These are phyloP conservation scores for Torrubiellomyces zombiae DNA, from an alignment of 2,329 filamentous ascomycete species.

Conservation along the genomic window DNA sequence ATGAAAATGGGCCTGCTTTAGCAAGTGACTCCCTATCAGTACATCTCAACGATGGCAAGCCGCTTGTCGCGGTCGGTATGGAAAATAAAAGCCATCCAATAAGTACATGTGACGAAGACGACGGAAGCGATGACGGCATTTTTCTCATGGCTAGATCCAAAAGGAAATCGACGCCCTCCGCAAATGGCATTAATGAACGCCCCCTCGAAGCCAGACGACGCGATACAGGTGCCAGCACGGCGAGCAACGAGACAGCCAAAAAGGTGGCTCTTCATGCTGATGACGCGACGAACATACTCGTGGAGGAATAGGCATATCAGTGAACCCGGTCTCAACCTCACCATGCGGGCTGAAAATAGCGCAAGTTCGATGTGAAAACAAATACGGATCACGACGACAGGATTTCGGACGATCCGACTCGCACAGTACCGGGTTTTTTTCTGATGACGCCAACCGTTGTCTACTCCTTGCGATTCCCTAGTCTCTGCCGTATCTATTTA, in stretches of 20 bases:
- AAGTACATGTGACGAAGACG: conserved; percentile 28
- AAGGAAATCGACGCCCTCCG: conserved; percentile 19
- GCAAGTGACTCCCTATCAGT: conserved; percentile 15
- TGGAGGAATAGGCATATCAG: neutral
- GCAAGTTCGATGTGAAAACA: too few species aligned
- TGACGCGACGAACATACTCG: conserved; percentile 5
- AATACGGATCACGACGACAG: too few species aligned
- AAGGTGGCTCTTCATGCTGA: conserved; percentile 27
- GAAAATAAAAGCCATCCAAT: conserved; percentile 5
- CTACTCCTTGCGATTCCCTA: too few species aligned
- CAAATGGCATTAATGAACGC: conserved; percentile 6
- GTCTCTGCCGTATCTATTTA: too few species aligned
- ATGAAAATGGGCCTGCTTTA: conserved; percentile 15
- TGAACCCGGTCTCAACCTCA: too few species aligned
- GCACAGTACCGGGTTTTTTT: too few species aligned
- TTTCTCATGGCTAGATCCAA: conserved; percentile 35
- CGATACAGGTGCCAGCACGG: conserved; percentile 43
- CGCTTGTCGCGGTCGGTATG: conserved; percentile 2
- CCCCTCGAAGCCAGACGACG: conserved; percentile 28
- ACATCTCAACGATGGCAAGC: conserved; percentile 9
- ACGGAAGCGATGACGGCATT: conserved; percentile 37
- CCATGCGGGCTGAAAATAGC: too few species aligned
- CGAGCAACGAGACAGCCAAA: conserved; percentile 48
- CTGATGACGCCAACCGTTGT: too few species aligned
- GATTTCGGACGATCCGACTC: too few species aligned